Base-by-base conservation (phyloP, 2,329 filamentous ascomycete species). In the Hymenoscyphus fructigenus region DNA sequence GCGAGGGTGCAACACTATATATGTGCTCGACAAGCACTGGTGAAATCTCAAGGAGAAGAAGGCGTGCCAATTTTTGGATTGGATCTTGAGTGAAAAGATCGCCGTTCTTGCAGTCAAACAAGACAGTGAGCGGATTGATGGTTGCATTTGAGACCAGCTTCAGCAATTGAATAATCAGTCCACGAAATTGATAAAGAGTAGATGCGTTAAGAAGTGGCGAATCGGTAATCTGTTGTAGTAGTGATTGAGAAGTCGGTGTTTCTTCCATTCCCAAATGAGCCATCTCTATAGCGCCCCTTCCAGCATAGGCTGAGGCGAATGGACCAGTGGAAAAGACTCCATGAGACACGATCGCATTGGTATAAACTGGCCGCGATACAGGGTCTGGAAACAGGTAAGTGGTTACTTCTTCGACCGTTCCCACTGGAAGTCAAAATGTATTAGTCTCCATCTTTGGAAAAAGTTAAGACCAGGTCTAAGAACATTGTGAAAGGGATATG, bases 71-170 rank as follows among this genome's bases (percentile, higher is more conserved):
- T 29, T 80, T 81, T 0, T 83, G 82, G 17, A 91, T 74, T 15
- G 81, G 77, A 10, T 76, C 73, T 67, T 87, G 85, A 67, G 83
- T 83, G 17, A 96, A 86, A 0, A 97, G 76, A 5, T 83, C 82
- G n/a, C 93, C 92, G 71, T 97, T 97, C 67, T 86, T 86, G 74
- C 88, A 89, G 62, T 90, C 84, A 63, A 95, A 81, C 10, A 97
- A 78, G 0, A 89, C 90, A 0, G 92, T 95, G n/a, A 97, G 79
- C 0, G 94, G 92, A 74, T 97, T 96, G 72, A 97, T 86, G 36
- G 93, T 81, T 41, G 86, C 83, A 74, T 96, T 97, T 60, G 93
- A 82, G 0, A 91, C 90, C 1, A 97, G 81, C 76, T 97, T 97
- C 73, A 96, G 91, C 2, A 97, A 84, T 78, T 97, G 93, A n/a